Conservation (phyloP, 371 early-diverging fungal genomes). For the Mucor sp. region DNA sequence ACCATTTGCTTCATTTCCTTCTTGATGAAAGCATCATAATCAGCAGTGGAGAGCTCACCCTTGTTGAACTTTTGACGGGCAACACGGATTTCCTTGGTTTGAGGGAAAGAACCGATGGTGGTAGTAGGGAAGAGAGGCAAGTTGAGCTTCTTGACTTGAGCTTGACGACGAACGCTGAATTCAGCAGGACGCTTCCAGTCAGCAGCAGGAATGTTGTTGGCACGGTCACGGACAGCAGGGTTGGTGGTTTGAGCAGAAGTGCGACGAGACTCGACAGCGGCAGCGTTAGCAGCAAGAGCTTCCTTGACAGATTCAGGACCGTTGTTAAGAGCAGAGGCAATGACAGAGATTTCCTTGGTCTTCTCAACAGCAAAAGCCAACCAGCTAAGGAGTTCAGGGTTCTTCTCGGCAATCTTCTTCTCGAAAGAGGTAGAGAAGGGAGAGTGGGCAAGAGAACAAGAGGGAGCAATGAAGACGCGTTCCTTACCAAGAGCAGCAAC, state of each 20-base stretch:
- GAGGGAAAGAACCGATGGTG: conserved; percentile 98
- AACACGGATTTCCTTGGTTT: conserved; percentile 94
- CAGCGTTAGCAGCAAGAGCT: conserved; percentile 73
- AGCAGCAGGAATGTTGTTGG: conserved; percentile 67
- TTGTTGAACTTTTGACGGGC: conserved; percentile 90
- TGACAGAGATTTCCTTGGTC: conserved; percentile 74
- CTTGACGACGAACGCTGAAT: conserved; percentile 74
- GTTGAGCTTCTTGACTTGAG: conserved; percentile 79
- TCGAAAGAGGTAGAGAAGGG: conserved; percentile 90
- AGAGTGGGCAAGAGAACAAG: conserved; percentile 91
- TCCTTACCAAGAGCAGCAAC: conserved; percentile 68
- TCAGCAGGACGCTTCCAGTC: conserved; percentile 77
- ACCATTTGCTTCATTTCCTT: conserved; percentile 85
- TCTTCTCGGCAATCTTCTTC: conserved; percentile 67
- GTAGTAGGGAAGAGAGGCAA: conserved; percentile 95
- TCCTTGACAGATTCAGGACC: conserved; percentile 70
- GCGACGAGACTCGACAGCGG: conserved; percentile 73
- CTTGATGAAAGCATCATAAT: conserved; percentile 87
- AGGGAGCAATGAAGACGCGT: conserved; percentile 82
- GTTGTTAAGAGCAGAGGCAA: conserved; percentile 73
- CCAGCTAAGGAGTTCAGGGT: conserved; percentile 87
- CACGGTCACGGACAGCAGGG: conserved; percentile 78
- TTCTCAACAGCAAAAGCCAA: conserved; percentile 94
- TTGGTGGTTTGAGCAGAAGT: conserved; percentile 83
- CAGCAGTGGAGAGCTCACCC: conserved; percentile 68